phyloP scores from a whole-genome alignment of 495 filamentous ascomycete genomes.

The Chlorociboria aeruginascens region DNA sequence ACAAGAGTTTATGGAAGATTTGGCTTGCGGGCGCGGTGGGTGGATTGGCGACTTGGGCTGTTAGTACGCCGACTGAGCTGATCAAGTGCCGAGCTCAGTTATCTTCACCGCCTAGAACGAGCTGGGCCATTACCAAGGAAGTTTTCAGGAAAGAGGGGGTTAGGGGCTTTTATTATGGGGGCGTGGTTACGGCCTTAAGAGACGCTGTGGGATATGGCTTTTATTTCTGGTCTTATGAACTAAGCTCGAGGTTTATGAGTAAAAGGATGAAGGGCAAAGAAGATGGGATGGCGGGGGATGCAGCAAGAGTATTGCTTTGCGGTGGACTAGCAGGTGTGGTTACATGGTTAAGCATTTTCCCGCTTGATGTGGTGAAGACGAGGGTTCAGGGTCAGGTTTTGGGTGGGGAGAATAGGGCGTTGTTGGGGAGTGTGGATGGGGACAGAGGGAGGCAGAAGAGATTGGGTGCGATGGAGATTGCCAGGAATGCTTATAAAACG shows the following conservation, averaged over 20 bases:
- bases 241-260: conserved; percentile 44
- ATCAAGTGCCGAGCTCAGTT: conserved; percentile 78
- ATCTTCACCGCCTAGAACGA: conserved; percentile 26
- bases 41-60: conserved; percentile 67
- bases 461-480: conserved; percentile 46
- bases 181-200: conserved; percentile 62
- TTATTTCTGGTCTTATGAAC: conserved; percentile 85
- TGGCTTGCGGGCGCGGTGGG: conserved; percentile 68
- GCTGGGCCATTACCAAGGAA: conserved; percentile 47
- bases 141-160: conserved; percentile 50
- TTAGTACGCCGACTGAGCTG: conserved; percentile 77
- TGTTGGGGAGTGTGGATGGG: conserved; percentile 22
- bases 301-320: conserved; percentile 59
- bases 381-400: conserved; percentile 56
- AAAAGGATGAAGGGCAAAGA: conserved; percentile 8
- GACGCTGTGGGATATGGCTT: conserved; percentile 87
- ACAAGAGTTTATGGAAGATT: conserved; percentile 37
- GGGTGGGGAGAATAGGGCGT: conserved; percentile 8
- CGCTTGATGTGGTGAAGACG: conserved; percentile 83
- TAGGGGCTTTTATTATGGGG: conserved; percentile 64
- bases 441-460: conserved; percentile 18
- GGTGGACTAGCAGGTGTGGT: conserved; percentile 76
- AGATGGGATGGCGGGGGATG: conserved; percentile 26
- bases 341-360: conserved; percentile 80
- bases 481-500: conserved; percentile 46